Evolutionary conservation across 1,284 basidiomycete species (phyloP).

Genomic region (Ustanciosporium gigantosporum): DNA sequence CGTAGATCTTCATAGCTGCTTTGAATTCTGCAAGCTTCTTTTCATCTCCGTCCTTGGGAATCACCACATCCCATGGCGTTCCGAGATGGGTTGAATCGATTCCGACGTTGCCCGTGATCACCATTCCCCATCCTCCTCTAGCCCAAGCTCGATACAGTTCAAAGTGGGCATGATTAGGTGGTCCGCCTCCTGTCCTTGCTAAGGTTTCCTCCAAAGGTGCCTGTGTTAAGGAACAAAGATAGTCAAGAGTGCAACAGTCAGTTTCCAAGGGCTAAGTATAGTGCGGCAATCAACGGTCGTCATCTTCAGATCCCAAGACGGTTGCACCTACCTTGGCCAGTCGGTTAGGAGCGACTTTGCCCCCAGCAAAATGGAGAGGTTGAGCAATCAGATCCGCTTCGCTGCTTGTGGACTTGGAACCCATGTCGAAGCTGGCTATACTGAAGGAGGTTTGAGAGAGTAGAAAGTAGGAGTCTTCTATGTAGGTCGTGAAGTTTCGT

Average conservation of each 20-base stretch:
- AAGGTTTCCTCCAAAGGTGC: constrained; percentile 57
- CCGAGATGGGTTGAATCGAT: constrained; percentile 74
- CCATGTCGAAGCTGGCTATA: no score
- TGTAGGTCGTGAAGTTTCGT: no score
- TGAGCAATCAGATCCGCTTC: constrained; percentile 61
- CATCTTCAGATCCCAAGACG: not conserved
- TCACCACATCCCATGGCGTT: constrained; percentile 76
- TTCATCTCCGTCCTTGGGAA: constrained; percentile 64
- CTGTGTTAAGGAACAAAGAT: constrained; percentile 5
- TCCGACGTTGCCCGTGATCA: constrained; percentile 84
- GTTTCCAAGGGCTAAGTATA: no score
- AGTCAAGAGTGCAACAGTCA: no score
- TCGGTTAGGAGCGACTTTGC: constrained; percentile 63
- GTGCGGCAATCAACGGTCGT: not conserved
- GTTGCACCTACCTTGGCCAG: no score
- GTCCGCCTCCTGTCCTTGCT: constrained; percentile 44
- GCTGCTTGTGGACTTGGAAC: no score
- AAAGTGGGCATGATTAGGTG: constrained; percentile 64
- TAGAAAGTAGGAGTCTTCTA: no score
- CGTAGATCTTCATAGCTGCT: constrained; percentile 44
- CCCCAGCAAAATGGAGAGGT: constrained; percentile 68
- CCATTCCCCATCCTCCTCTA: constrained; percentile 79
- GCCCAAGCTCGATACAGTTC: constrained; percentile 79
- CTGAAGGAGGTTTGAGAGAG: no score
- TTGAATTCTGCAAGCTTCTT: constrained; percentile 60